phyloP scores from a whole-genome alignment of 768 basidiomycete genomes.

The Peribolospora kevripleyi region DNA sequence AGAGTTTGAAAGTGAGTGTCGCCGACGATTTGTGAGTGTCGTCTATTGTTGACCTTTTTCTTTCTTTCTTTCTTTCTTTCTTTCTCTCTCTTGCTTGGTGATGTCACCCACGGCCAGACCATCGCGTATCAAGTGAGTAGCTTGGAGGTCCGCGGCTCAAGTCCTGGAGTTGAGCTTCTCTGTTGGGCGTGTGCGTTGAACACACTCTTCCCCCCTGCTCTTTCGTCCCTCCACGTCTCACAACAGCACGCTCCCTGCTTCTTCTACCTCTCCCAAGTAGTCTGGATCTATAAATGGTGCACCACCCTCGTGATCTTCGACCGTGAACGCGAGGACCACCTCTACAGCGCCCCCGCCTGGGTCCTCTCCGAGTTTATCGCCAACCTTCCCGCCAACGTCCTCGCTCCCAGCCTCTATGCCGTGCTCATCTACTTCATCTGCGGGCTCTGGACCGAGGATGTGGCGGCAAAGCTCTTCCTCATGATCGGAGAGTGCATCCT shows the following conservation, averaged over 20 bases:
- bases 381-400: slow-evolving; percentile 22
- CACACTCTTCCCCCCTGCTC: background rate
- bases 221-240: background rate
- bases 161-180: too few relatives aligned
- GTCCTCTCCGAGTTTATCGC: slow-evolving; percentile 22
- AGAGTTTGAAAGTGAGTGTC: slow-evolving; percentile 16
- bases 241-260: background rate
- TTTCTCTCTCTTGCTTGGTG: too few relatives aligned
- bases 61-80: too few relatives aligned
- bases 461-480: slow-evolving; percentile 20
- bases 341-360: slow-evolving; percentile 21
- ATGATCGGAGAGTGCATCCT: slow-evolving; percentile 17
- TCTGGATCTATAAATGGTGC: slow-evolving; percentile 21
- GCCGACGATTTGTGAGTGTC: too few relatives aligned
- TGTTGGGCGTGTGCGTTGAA: too few relatives aligned
- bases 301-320: slow-evolving; percentile 25
- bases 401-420: slow-evolving; percentile 15
- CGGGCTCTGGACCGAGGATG: slow-evolving; percentile 18
- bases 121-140: too few relatives aligned
- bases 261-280: slow-evolving; percentile 9
- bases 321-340: slow-evolving; percentile 22
- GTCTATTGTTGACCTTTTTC: too few relatives aligned
- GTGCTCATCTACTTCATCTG: slow-evolving; percentile 17
- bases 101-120: too few relatives aligned
- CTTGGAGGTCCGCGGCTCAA: background rate